phyloP scores from a whole-genome alignment of 2,329 filamentous ascomycete species.

The Paracamarosporium sp. region DNA sequence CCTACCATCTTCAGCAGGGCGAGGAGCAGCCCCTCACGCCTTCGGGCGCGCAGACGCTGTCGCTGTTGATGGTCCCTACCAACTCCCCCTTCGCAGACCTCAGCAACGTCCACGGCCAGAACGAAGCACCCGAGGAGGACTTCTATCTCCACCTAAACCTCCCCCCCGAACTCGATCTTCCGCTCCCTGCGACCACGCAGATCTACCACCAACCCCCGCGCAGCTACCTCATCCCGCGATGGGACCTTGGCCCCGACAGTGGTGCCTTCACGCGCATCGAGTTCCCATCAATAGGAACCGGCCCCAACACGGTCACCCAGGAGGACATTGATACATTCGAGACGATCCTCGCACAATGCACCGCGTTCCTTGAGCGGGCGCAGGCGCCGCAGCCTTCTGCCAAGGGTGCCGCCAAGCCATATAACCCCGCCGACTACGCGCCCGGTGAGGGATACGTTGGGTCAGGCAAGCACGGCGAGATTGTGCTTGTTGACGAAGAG shows the following conservation, averaged over 20 bases:
- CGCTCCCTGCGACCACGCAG: slow-evolving; percentile 92
- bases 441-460: slow-evolving; percentile 79
- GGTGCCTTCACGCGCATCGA: slow-evolving; percentile 93
- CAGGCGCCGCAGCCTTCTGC: slow-evolving; percentile 61
- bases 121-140: slow-evolving; percentile 69
- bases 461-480: slow-evolving; percentile 66
- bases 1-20: slow-evolving; percentile 90
- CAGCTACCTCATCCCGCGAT: slow-evolving; percentile 93
- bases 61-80: slow-evolving; percentile 94
- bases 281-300: slow-evolving; percentile 77
- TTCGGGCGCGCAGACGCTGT: slow-evolving; percentile 87
- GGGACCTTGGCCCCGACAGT: slow-evolving; percentile 87
- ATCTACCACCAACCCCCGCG: slow-evolving; percentile 94
- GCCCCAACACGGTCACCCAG: slow-evolving; percentile 71
- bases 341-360: slow-evolving; percentile 97
- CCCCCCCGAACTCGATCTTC: slow-evolving; percentile 91
- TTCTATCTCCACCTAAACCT: slow-evolving; percentile 97
- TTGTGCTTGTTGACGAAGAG: slow-evolving; percentile 94
- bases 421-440: slow-evolving; percentile 82
- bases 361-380: slow-evolving; percentile 88
- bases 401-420: slow-evolving; percentile 52
- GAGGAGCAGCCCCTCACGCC: slow-evolving; percentile 82
- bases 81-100: slow-evolving; percentile 70
- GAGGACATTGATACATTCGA: slow-evolving; percentile 97
- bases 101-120: slow-evolving; percentile 63